Evolutionary conservation across 129 eudicot species (phyloP).

Genomic region (Lactuca sativa): DNA sequence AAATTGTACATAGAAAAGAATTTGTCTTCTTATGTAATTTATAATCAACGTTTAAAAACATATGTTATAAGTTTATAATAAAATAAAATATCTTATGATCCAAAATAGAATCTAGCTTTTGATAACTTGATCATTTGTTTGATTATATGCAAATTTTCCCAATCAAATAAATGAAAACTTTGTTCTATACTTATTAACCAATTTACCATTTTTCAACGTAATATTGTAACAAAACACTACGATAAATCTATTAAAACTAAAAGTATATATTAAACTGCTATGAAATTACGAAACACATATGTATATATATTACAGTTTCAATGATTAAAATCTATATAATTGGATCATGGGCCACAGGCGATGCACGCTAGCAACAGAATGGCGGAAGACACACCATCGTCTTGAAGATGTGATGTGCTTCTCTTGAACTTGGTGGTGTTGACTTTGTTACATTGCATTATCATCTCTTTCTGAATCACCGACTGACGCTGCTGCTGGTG

Average conservation of each 20-base stretch:
- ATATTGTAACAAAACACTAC: not conserved
- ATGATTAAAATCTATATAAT: not conserved
- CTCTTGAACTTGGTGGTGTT: conserved; percentile 76
- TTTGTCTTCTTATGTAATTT: too few relatives aligned
- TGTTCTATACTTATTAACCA: not conserved
- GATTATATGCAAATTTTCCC: not conserved
- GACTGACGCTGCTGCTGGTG: conserved; percentile 15
- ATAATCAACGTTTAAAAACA: too few relatives aligned
- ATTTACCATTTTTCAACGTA: not conserved
- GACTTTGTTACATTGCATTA: conserved; percentile 73
- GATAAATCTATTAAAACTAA: not conserved
- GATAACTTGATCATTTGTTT: not conserved
- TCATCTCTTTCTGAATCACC: conserved; percentile 37
- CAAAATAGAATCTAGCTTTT: not conserved
- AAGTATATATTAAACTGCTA: not conserved
- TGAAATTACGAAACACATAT: not conserved
- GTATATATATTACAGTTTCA: not conserved
- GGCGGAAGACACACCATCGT: conserved; percentile 76
- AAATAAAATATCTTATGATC: not conserved
- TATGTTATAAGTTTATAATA: too few relatives aligned
- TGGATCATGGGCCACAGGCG: conserved; percentile 41
- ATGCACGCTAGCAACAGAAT: conserved; percentile 77
- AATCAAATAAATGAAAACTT: not conserved
- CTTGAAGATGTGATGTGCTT: conserved; percentile 66
- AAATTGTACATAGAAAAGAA: too few relatives aligned